Evolutionary conservation across 2,329 filamentous ascomycete species (phyloP).

Genomic region (Talaromyces albobiverticillius): DNA sequence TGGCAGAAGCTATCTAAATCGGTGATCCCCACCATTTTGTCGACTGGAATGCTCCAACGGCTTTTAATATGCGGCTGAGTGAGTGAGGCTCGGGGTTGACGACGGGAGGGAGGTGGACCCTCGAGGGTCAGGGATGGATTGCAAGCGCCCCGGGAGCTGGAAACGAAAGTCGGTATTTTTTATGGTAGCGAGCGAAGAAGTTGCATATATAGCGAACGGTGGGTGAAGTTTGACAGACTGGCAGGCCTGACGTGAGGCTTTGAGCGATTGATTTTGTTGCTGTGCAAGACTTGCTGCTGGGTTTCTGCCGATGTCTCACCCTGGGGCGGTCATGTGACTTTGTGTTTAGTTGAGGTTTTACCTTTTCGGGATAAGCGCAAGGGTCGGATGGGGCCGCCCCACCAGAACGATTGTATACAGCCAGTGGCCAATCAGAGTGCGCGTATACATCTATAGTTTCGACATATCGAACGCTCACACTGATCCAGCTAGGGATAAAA

Average conservation of each 20-base stretch:
- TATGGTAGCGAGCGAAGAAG: constrained; percentile 2
- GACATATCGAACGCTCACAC: no score
- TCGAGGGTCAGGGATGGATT: constrained; percentile 5
- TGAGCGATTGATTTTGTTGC: constrained; percentile 2
- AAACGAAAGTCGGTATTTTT: constrained; percentile 1
- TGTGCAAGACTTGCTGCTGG: neutral
- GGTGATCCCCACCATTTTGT: constrained; percentile 81
- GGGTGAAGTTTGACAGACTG: neutral
- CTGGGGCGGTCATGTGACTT: constrained; percentile 12
- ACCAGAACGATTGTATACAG: neutral
- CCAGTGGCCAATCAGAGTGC: constrained; percentile 2
- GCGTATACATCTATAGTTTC: neutral
- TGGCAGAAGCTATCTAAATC: constrained; percentile 85
- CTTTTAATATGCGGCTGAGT: neutral
- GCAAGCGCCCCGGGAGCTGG: neutral
- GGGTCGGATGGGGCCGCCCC: neutral
- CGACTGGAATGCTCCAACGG: neutral
- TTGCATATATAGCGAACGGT: neutral
- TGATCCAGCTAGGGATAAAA: no score
- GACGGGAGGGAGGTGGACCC: constrained; percentile 2
- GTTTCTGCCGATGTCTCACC: constrained; percentile 13
- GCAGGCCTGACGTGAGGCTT: neutral
- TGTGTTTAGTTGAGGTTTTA: constrained; percentile 8
- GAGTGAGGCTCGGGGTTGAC: neutral
- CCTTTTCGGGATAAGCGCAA: constrained; percentile 2